Base-by-base conservation (phyloP, 306 rosid species). In the Dicorynia guianensis region DNA sequence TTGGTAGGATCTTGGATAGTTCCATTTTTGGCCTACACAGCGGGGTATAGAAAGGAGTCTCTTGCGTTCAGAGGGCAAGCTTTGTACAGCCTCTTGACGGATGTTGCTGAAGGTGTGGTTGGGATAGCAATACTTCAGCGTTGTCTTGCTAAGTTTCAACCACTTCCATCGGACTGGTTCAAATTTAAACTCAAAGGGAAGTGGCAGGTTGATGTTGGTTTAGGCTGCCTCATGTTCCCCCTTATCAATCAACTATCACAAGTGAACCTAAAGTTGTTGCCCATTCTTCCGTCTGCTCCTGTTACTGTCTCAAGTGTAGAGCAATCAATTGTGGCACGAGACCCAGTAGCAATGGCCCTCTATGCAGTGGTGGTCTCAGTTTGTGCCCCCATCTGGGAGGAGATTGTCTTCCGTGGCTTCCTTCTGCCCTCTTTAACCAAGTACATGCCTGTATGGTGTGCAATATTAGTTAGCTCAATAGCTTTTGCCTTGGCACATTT, bases 1-100 rank as follows among this genome's bases (percentile, higher is more conserved):
- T 85, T 88, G 4, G 76, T 83, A 76, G 89, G 89, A 50, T 85
- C 92, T 76, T 88, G 92, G 92, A 74, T 85, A 76, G 84, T 88
- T 61, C 89, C 88, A 42, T 79, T 85, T 43, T 71, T 88, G 75
- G 86, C 88, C 50, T 79, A 85, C 83, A 74, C 75, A 17, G 79
- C 91, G 13, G 89, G 92, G 62, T 81, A 81, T 71, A 81, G 85
- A 67, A 88, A 83, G 68, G 92, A 83, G 56, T 85, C 82, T 66
- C 87, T 89, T 81, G 62, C 91, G 52, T 79, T 68, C 80, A 76
- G 91, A 81, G 88, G 91, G 35, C 91, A 87, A 40, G 91, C 91
- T 60, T 75, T 87, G 79, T 87, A 87, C 84, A 87, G 86, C 82
- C 89, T 89, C 67, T 78, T 88, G 71, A 74, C 81, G 2, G 82